These are phyloP conservation scores for Carnegiea gigantea DNA, from an alignment of 179 eudicot species.

Conservation along the genomic window DNA sequence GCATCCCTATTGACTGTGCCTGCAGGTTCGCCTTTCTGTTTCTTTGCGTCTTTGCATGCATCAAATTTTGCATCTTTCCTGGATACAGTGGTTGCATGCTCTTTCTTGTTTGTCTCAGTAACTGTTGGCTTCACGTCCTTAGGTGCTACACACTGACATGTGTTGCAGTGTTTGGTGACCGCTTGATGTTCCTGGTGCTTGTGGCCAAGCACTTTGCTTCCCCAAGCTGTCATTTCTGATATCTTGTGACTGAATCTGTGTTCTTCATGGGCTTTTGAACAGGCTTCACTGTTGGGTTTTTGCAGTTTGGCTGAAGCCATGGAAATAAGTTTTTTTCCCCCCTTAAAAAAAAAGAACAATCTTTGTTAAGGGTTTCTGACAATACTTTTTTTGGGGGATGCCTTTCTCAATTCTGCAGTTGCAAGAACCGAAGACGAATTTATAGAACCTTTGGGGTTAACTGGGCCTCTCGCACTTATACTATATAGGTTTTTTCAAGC, in stretches of 20 bases:
- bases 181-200: slow-evolving; percentile 32
- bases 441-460: slow-evolving; percentile 3
- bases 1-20: slow-evolving; percentile 19
- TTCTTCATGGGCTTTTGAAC: slow-evolving; percentile 24
- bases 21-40: too few relatives aligned
- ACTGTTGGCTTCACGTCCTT: slow-evolving; percentile 15
- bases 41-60: too few relatives aligned
- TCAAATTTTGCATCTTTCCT: too few relatives aligned
- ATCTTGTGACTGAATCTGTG: slow-evolving; percentile 35
- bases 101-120: slow-evolving; percentile 15
- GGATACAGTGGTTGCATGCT: slow-evolving; percentile 13
- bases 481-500: neutral
- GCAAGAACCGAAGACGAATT: slow-evolving; percentile 3
- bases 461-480: slow-evolving; percentile 8
- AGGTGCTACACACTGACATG: slow-evolving; percentile 28
- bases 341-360: neutral
- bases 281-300: slow-evolving; percentile 25
- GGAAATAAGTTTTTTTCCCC: too few relatives aligned
- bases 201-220: slow-evolving; percentile 33
- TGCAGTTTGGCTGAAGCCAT: slow-evolving; percentile 31
- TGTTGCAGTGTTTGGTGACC: slow-evolving; percentile 28
- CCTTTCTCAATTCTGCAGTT: slow-evolving; percentile 6
- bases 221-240: slow-evolving; percentile 34
- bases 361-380: neutral
- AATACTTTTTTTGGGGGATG: neutral